Percentiles rank a stretch among this genome's conserved stretches.
Conservation (phyloP, 331 rosid genomes). For the Quercus tomentella region DNA sequence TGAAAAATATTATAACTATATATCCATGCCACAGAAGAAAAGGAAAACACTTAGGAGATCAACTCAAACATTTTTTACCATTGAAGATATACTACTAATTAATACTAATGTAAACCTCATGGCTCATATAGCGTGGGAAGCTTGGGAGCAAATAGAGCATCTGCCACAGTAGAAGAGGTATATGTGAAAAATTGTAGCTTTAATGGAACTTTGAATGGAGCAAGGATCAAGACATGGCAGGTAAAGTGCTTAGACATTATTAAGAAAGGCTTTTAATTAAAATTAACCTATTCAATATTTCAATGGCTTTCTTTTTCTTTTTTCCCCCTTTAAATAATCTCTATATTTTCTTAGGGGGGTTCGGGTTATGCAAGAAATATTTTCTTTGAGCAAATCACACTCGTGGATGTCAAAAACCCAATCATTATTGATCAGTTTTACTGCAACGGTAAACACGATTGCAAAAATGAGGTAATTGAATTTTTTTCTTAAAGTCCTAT, state of each 20-base stretch:
- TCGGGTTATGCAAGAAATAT: constrained; percentile 27
- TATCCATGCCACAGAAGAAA: no score
- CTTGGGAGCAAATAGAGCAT: constrained; percentile 17
- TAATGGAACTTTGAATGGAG: constrained; percentile 21
- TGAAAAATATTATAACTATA: no score
- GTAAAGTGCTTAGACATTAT: constrained; percentile 1
- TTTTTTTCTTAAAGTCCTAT: no score
- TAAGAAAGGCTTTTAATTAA: neutral
- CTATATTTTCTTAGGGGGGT: constrained; percentile 16
- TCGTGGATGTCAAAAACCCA: constrained; percentile 11
- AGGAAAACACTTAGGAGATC: neutral
- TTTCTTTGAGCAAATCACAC: constrained; percentile 3
- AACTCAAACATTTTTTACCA: neutral
- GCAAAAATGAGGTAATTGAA: neutral
- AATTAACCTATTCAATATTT: neutral
- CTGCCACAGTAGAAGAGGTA: constrained; percentile 11
- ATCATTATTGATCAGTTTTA: constrained; percentile 25
- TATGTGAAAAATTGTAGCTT: constrained; percentile 22
- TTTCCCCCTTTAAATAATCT: neutral
- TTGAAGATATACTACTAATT: neutral
- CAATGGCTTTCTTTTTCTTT: neutral
- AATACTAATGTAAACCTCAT: neutral
- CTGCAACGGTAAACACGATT: neutral
- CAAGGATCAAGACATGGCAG: constrained; percentile 39
- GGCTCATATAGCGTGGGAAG: constrained; percentile 29